Base-by-base conservation (phyloP, 768 basidiomycete genomes). In the Kwoniella bestiolae region DNA sequence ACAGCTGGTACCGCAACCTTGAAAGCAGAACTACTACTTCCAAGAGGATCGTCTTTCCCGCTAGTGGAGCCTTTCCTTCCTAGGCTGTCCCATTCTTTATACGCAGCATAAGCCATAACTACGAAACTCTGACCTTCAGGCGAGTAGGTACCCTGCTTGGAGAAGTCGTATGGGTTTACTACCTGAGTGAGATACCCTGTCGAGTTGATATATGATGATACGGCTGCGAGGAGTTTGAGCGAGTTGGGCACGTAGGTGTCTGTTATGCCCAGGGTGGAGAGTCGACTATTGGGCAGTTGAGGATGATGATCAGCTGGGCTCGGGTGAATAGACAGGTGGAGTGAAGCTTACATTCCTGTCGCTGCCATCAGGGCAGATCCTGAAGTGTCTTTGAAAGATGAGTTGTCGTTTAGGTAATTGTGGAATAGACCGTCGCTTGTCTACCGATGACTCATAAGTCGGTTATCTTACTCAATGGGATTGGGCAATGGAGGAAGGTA, bases 181-280 rank as follows among this genome's bases (percentile, higher is more conserved):
- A 82, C 79, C 18, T 82, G 79, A 23, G 75, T 80, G 18, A 84
- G 60, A 49, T 76, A 74, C 26, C 83, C 83, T 5, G 82, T 77
- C 29, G 81, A 77, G 59, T 81, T 79, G 65, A 83, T 75, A 35
- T 77, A 68, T n/a, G 66, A 32, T 23, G 79, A 68, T 23, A 81
- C 77, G 5, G 81, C 79, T 28, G 76, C 64, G 50, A 82, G 79
- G 26, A 83, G 72, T 28, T 74, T 77, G 14, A 73, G 68, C 1
- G 82, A 80, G 16, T 73, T 64, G 31, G 66, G 50, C 21, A 81
- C 76, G 69, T 82, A 79, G 23, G 63, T 67, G 66, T 79, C 74
- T 16, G 73, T 70, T 21, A 80, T 68, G 60, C 79, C 79, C 5
- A 80, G 53, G 5, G 73, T 70, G 8, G 83, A 82, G 12, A 79